phyloP scores from a whole-genome alignment of 768 basidiomycete species.

The Kwoniella mangroviensis region DNA sequence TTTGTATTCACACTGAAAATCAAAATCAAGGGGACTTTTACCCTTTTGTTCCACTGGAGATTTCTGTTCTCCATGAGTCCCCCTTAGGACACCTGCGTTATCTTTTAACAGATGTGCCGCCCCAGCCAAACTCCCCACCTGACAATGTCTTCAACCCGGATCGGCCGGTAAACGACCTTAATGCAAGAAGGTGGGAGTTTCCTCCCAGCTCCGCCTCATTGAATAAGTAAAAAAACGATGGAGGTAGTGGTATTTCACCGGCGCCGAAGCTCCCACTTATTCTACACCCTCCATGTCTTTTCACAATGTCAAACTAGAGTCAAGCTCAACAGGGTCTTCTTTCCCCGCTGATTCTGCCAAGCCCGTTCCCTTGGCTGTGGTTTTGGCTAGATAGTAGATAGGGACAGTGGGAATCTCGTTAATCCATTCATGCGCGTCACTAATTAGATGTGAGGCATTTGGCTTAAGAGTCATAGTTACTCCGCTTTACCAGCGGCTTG shows the following conservation, averaged over 20 bases:
- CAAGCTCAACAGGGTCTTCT: constrained; percentile 84
- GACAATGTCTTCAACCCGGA: constrained; percentile 75
- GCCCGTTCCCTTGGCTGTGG: neutral
- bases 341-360: constrained; percentile 62
- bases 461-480: constrained; percentile 83
- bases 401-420: neutral
- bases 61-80: constrained; percentile 77
- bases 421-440: too few species aligned
- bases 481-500: constrained; percentile 76
- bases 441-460: constrained; percentile 68
- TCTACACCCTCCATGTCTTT: constrained; percentile 80
- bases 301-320: constrained; percentile 85
- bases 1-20: constrained; percentile 81
- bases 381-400: neutral
- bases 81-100: constrained; percentile 79
- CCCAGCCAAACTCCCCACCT: constrained; percentile 83
- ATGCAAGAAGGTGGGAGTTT: constrained; percentile 51
- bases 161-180: constrained; percentile 65
- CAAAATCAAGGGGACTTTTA: constrained; percentile 79
- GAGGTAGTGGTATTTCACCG: constrained; percentile 82
- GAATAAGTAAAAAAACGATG: constrained; percentile 80
- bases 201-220: constrained; percentile 71
- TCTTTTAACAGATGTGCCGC: constrained; percentile 73
- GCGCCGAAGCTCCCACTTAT: constrained; percentile 79
- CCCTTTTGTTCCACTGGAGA: constrained; percentile 79